Evolutionary conservation across 2,329 filamentous ascomycete species (phyloP).

Genomic region (Metarhizium robertsii): DNA sequence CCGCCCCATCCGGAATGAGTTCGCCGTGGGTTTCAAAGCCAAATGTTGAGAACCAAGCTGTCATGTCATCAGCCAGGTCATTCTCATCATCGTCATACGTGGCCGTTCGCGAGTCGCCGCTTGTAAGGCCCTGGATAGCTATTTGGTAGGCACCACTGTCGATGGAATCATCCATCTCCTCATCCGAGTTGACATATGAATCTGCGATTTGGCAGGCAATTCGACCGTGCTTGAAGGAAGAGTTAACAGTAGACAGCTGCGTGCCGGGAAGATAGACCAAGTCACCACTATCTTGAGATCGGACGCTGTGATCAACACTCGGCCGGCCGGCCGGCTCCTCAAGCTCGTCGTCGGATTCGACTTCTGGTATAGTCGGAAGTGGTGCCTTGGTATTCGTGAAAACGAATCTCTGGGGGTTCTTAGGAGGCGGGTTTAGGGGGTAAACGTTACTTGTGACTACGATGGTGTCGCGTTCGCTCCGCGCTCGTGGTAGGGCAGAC

Average conservation of each 20-base stretch:
- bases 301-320: not conserved
- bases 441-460: conserved; percentile 9
- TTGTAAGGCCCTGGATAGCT: conserved; percentile 49
- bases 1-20: conserved; percentile 21
- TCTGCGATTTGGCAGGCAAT: conserved; percentile 27
- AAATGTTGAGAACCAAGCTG: conserved; percentile 42
- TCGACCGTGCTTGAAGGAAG: conserved; percentile 43
- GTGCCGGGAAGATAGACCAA: conserved; percentile 39
- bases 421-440: not conserved
- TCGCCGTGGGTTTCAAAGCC: conserved; percentile 34
- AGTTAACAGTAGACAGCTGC: conserved; percentile 37
- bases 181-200: not conserved
- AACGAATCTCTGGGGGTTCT: conserved; percentile 1
- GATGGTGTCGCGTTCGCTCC: not conserved
- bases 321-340: not conserved
- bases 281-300: conserved; percentile 29
- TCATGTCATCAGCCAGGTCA: conserved; percentile 31
- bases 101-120: conserved; percentile 36
- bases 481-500: not conserved
- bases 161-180: conserved; percentile 36
- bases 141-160: conserved; percentile 60
- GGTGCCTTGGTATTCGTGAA: conserved; percentile 29
- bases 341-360: not conserved
- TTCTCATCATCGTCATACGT: conserved; percentile 33
- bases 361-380: conserved; percentile 6